These are phyloP conservation scores for Dittrichia graveolens DNA, from an alignment of 129 eudicot species.

Conservation along the genomic window DNA sequence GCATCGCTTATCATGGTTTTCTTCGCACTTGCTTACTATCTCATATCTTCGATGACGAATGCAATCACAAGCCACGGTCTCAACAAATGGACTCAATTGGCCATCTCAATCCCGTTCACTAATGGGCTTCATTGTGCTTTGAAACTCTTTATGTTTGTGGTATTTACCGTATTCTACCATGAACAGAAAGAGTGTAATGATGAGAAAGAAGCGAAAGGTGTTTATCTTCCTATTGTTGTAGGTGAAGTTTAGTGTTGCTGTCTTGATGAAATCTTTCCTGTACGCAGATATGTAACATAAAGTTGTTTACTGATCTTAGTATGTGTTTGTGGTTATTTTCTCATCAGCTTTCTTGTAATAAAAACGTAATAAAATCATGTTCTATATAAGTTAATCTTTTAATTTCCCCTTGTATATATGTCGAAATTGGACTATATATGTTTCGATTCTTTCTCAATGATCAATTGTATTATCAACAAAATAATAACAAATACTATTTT, in stretches of 20 bases:
- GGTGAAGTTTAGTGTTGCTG: conserved; percentile 9
- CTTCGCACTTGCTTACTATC: conserved; percentile 5
- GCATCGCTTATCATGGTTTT: conserved; percentile 23
- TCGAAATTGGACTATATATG: neutral
- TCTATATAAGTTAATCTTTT: neutral
- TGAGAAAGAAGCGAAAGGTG: conserved; percentile 11
- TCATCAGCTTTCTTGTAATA: too few relatives aligned
- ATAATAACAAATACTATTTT: neutral
- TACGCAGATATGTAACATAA: neutral
- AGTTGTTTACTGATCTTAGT: conserved; percentile 10
- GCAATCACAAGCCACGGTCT: neutral
- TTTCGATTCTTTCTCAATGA: neutral
- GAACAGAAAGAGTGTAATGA: conserved; percentile 19
- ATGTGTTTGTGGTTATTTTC: neutral
- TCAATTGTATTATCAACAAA: neutral
- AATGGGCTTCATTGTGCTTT: conserved; percentile 17
- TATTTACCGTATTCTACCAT: conserved; percentile 37
- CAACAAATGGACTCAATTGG: neutral
- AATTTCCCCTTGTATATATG: too few relatives aligned
- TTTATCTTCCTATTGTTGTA: conserved; percentile 26
- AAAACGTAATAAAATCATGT: neutral
- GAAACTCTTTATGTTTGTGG: conserved; percentile 39
- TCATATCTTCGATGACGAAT: neutral
- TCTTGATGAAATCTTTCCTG: neutral
- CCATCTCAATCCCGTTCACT: neutral